Base-by-base conservation (phyloP, 768 basidiomycete genomes). In the Leccinum olivaceopallidum region DNA sequence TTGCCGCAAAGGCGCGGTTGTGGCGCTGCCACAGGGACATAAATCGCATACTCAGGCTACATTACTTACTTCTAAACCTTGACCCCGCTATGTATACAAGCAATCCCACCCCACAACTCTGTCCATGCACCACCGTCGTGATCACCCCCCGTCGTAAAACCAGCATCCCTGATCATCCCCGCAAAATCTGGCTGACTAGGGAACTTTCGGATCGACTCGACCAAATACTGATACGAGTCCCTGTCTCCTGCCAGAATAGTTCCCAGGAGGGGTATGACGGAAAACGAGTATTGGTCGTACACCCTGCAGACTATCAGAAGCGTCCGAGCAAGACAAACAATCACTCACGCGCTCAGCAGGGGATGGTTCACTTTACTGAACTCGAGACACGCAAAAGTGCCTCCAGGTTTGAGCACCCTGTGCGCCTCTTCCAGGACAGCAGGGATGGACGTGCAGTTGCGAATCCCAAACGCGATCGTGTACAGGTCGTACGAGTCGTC, bases 381-480 rank as follows among this genome's bases (percentile, higher is more conserved):
- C 74, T 99, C 97, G 54, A 99, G 84, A 70, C 95, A 97, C 10
- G 94, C 91, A 73, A 99, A 95, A 10, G 85, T 90, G 54, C 94
- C 97, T 59, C 97, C 97, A 0, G 97, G 97, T 73, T 95, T 98
- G 36, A 99, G 83, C 14, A 98, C 95, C 24, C 97, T 85, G 74
- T 96, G 78, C 2, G 97, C 97, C 73, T 98, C 94, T 60, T 81
- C 81, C 50, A 99, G 79, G 16, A 94, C 97, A 24, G 85, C 87
- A 2, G 91, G 89, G 60, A 98, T 85, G 53, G 92, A 92, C 18
- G 97, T 99, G 78, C 94, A 95, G 71, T 99, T 99, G 42, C 97
- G 84, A 66, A 98, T 98, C 26, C 97, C 96, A 67, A 99, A 99
- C 0, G 97, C 94, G 73, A 99, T 98, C 28, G 97, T 99, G 78